These are phyloP conservation scores for Barbarea vulgaris DNA, from an alignment of 345 rosid genomes.

Conservation along the genomic window DNA sequence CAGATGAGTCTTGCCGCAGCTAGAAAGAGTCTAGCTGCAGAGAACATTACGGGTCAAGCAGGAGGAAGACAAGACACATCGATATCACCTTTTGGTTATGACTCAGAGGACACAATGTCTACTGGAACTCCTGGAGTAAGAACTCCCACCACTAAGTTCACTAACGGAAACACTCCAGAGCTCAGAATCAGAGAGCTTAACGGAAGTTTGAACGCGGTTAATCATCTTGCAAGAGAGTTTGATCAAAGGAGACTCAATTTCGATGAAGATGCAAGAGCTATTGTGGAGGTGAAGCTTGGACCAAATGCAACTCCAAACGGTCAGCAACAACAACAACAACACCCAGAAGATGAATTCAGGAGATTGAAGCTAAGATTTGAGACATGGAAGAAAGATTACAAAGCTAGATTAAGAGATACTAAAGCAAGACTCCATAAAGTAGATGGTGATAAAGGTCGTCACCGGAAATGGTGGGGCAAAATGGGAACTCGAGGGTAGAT, in stretches of 20 bases:
- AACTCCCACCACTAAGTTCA: slow-evolving; percentile 50
- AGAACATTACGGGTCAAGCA: slow-evolving; percentile 49
- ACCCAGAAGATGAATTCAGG: slow-evolving; percentile 64
- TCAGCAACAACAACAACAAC: slow-evolving; percentile 31
- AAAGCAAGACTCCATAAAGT: slow-evolving; percentile 67
- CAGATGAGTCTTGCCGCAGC: slow-evolving; percentile 87
- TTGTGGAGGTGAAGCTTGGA: slow-evolving; percentile 53
- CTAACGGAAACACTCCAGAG: slow-evolving; percentile 45
- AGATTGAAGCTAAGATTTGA: slow-evolving; percentile 69
- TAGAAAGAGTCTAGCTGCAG: slow-evolving; percentile 68
- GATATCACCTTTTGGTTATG: slow-evolving; percentile 61
- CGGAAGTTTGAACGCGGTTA: slow-evolving; percentile 55
- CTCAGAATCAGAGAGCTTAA: slow-evolving; percentile 57
- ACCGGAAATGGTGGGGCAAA: slow-evolving; percentile 89
- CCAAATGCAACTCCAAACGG: slow-evolving; percentile 44
- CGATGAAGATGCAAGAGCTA: slow-evolving; percentile 62
- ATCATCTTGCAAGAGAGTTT: slow-evolving; percentile 69
- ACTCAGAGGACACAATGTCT: slow-evolving; percentile 68
- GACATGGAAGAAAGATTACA: slow-evolving; percentile 90
- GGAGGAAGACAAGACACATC: slow-evolving; percentile 58
- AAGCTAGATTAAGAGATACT: slow-evolving; percentile 65
- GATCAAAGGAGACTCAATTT: slow-evolving; percentile 69
- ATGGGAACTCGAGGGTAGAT: slow-evolving; percentile 39
- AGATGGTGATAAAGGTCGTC: slow-evolving; percentile 56
- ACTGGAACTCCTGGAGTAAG: slow-evolving; percentile 66